Percentiles rank a stretch among this genome's conserved stretches.
Evolutionary conservation across 2,329 filamentous ascomycete species (phyloP).

Genomic region (Colletotrichum endophyticum): DNA sequence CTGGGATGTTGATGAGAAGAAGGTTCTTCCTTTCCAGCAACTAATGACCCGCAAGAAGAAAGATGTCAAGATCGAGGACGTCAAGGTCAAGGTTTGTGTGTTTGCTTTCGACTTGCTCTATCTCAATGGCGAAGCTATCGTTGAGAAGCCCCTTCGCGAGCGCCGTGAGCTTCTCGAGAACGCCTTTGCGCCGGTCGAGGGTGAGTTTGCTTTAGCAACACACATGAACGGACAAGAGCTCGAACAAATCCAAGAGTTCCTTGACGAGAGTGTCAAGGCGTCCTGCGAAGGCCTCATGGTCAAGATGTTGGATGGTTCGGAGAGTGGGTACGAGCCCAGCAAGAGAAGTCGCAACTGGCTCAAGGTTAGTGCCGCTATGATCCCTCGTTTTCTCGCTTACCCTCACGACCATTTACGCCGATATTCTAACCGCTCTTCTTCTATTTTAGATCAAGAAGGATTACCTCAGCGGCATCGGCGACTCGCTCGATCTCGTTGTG

Average conservation of each 20-base stretch:
- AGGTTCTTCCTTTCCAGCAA: conserved; percentile 95
- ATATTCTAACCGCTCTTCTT: neutral
- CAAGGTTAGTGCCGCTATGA: conserved; percentile 63
- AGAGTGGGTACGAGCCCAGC: conserved; percentile 94
- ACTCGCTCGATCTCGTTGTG: conserved; percentile 95
- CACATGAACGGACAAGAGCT: conserved; percentile 86
- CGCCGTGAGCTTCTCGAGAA: conserved; percentile 76
- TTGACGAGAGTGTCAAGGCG: conserved; percentile 94
- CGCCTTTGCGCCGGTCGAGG: conserved; percentile 80
- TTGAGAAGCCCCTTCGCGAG: conserved; percentile 85
- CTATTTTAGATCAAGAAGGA: conserved; percentile 86
- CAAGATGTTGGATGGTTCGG: conserved; percentile 94
- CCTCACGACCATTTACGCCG: neutral
- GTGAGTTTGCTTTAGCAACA: conserved; percentile 90
- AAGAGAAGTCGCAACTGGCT: conserved; percentile 98
- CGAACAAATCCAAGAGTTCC: conserved; percentile 89
- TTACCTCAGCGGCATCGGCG: conserved; percentile 90
- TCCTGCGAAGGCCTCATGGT: conserved; percentile 99
- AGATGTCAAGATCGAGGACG: conserved; percentile 92
- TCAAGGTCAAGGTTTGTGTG: conserved; percentile 96
- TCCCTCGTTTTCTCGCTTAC: neutral
- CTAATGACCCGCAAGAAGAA: conserved; percentile 98
- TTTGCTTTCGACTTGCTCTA: conserved; percentile 97
- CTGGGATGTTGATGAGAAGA: conserved; percentile 95
- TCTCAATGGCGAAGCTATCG: conserved; percentile 87